phyloP scores from a whole-genome alignment of 2,329 filamentous ascomycete species.

The Dothideomycetes sp. region DNA sequence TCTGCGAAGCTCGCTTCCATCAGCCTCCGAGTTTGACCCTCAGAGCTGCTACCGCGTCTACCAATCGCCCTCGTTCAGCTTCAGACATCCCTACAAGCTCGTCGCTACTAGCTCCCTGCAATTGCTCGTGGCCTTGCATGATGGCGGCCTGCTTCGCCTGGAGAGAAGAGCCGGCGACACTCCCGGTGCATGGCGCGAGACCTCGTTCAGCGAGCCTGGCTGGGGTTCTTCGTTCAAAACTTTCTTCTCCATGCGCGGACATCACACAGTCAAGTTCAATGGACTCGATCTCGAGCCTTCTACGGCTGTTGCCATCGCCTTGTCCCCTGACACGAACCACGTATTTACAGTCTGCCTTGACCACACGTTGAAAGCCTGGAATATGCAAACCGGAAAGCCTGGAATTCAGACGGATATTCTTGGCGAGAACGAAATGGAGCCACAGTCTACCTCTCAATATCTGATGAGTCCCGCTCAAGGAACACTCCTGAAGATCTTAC shows the following conservation, averaged over 20 bases:
- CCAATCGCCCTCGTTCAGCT: constrained; percentile 61
- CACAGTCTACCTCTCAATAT: constrained; percentile 63
- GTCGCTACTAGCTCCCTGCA: constrained; percentile 64
- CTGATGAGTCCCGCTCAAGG: constrained; percentile 70
- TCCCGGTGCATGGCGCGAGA: constrained; percentile 53
- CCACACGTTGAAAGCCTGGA: constrained; percentile 84
- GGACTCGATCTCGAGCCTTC: constrained; percentile 58
- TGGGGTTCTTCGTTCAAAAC: constrained; percentile 59
- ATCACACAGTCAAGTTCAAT: constrained; percentile 54
- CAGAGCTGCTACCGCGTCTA: constrained; percentile 68
- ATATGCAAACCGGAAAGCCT: constrained; percentile 69
- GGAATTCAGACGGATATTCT: constrained; percentile 71
- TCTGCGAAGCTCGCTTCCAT: constrained; percentile 44
- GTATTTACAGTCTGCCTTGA: constrained; percentile 80
- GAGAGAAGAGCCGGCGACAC: constrained; percentile 48
- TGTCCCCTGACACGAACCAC: constrained; percentile 41
- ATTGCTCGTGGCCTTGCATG: constrained; percentile 70
- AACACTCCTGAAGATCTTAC: constrained; percentile 65
- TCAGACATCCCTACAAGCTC: constrained; percentile 73
- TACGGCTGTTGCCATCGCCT: constrained; percentile 52
- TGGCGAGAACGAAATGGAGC: constrained; percentile 40
- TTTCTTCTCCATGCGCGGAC: constrained; percentile 57
- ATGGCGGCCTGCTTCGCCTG: constrained; percentile 66
- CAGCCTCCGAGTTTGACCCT: constrained; percentile 63
- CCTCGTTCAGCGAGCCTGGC: constrained; percentile 60